Conservation (phyloP, 2,329 filamentous ascomycete genomes). For the Cladorrhinum sp. region DNA sequence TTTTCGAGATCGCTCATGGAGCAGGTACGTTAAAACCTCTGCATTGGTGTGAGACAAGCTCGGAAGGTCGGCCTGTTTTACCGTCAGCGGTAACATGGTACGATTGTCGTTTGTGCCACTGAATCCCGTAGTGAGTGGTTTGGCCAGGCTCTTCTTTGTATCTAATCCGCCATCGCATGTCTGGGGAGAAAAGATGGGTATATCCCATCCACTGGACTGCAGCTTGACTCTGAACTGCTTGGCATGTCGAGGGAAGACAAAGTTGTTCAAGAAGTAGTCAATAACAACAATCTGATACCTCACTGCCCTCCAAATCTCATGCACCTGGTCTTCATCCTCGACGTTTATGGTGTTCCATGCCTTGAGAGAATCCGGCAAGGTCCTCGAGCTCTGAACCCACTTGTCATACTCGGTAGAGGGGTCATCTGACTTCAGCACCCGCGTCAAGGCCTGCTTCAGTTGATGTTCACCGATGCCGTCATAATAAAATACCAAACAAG, state of each 20-base stretch:
- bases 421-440: slow-evolving; percentile 55
- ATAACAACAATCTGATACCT: slow-evolving; percentile 49
- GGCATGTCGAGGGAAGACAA: slow-evolving; percentile 63
- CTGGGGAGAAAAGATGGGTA: slow-evolving; percentile 45
- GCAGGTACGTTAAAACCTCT: slow-evolving; percentile 58
- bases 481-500: slow-evolving; percentile 66
- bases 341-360: slow-evolving; percentile 59
- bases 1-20: slow-evolving; percentile 50
- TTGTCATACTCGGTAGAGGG: slow-evolving; percentile 55
- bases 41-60: slow-evolving; percentile 59
- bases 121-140: slow-evolving; percentile 60
- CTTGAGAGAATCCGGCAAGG: slow-evolving; percentile 45
- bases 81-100: slow-evolving; percentile 56
- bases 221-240: slow-evolving; percentile 64
- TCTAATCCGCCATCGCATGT: background rate
- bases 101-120: slow-evolving; percentile 69
- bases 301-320: slow-evolving; percentile 49
- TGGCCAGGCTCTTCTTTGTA: slow-evolving; percentile 14
- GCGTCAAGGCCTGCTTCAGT: slow-evolving; percentile 47
- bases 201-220: slow-evolving; percentile 65
- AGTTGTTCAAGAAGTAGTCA: slow-evolving; percentile 61
- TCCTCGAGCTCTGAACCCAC: slow-evolving; percentile 40
- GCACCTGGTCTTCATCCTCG: slow-evolving; percentile 52
- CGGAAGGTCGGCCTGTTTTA: slow-evolving; percentile 60
- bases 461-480: slow-evolving; percentile 50